Evolutionary conservation across 106 monocot species (phyloP).

Genomic region (Narthecium ossifragum): DNA sequence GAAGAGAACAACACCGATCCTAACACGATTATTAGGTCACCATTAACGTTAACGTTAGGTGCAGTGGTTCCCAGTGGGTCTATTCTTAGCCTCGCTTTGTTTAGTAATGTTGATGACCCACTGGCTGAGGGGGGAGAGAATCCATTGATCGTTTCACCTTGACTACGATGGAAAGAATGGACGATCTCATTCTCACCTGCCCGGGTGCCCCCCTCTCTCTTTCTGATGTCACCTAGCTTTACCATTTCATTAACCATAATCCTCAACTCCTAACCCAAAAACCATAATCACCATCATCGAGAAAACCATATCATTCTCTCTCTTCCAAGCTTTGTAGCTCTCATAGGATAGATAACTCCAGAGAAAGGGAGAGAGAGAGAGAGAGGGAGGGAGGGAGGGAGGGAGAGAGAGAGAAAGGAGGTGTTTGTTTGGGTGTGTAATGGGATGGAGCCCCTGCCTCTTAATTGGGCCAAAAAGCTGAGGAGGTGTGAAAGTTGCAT

Average conservation of each 20-base stretch:
- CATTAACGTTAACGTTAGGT: constrained; percentile 39
- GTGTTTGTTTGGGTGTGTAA: constrained; percentile 12
- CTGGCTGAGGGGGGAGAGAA: constrained; percentile 4
- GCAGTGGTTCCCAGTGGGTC: constrained; percentile 39
- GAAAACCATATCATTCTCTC: no score
- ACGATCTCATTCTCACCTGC: constrained; percentile 3
- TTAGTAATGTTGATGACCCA: constrained; percentile 15
- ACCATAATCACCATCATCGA: no score
- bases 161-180: constrained; percentile 2
- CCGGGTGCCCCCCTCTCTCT: not conserved
- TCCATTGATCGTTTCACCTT: constrained; percentile 14
- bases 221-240: not conserved
- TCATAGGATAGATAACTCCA: not conserved
- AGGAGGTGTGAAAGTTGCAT: constrained; percentile 14
- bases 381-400: not conserved
- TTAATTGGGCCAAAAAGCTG: constrained; percentile 21
- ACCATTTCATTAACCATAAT: not conserved
- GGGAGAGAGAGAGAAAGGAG: constrained; percentile 3
- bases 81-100: constrained; percentile 12
- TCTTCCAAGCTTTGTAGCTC: not conserved
- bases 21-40: constrained; percentile 24
- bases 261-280: not conserved
- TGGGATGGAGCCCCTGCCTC: constrained; percentile 1
- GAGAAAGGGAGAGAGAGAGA: not conserved
- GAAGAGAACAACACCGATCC: constrained; percentile 17